phyloP scores from a whole-genome alignment of 306 rosid species.

The Betula pendula region DNA sequence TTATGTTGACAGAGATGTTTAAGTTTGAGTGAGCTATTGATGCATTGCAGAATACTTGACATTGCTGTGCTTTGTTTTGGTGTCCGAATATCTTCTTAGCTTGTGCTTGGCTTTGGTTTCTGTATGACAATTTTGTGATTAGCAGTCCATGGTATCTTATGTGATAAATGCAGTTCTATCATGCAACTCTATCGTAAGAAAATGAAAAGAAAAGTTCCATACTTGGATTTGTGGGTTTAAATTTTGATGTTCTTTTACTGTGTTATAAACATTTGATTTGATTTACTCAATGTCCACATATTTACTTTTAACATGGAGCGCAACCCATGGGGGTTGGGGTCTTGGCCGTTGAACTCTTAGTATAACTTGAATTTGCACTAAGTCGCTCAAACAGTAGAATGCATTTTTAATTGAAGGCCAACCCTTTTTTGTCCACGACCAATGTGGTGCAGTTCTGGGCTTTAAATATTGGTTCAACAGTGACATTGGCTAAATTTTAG shows the following conservation, averaged over 20 bases:
- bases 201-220: background rate
- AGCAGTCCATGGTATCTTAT: background rate
- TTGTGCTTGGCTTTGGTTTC: background rate
- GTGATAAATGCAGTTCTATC: background rate
- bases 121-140: background rate
- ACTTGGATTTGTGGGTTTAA: background rate
- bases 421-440: background rate
- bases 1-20: background rate
- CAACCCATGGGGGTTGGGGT: background rate
- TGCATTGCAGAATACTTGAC: background rate
- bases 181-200: background rate
- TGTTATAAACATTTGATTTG: background rate
- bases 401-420: background rate
- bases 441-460: background rate
- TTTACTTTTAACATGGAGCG: background rate
- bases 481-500: background rate
- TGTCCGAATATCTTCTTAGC: background rate
- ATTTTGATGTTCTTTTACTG: background rate
- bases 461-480: background rate
- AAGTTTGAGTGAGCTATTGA: background rate
- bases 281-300: background rate
- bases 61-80: background rate
- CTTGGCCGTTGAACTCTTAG: background rate
- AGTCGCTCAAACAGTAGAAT: background rate
- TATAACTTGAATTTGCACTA: background rate